Conservation (phyloP, 306 rosid genomes). For the Vachellia collinsii region DNA sequence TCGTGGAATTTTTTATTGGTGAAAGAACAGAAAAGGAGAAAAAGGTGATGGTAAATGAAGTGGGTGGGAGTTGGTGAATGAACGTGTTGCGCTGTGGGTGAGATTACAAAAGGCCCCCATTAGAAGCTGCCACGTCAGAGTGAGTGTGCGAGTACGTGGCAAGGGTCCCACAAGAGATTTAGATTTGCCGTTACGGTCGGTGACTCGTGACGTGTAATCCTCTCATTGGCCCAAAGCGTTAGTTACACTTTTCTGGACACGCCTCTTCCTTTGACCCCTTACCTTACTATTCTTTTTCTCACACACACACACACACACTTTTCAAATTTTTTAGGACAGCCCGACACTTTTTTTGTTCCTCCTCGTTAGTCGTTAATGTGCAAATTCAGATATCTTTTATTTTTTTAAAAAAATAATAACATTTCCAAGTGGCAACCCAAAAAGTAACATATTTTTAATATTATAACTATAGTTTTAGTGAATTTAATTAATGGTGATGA, state of each 20-base stretch:
- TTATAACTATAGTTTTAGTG: neutral
- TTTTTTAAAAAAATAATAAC: neutral
- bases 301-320: too few species aligned
- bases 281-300: neutral
- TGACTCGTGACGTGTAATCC: neutral
- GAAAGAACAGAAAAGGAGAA: neutral
- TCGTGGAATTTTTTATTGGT: neutral
- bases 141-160: neutral
- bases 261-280: neutral
- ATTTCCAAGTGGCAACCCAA: neutral
- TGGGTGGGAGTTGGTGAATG: neutral
- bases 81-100: neutral
- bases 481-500: too few species aligned
- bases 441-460: neutral
- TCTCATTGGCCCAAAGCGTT: neutral
- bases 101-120: neutral
- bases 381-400: neutral
- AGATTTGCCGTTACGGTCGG: slow-evolving; percentile 6
- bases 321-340: too few species aligned
- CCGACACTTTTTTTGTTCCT: neutral
- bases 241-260: too few species aligned
- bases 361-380: neutral
- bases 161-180: slow-evolving; percentile 11
- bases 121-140: neutral
- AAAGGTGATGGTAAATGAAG: neutral